Conservation (phyloP, 208 protist genomes). For the Phytomonas francai region DNA sequence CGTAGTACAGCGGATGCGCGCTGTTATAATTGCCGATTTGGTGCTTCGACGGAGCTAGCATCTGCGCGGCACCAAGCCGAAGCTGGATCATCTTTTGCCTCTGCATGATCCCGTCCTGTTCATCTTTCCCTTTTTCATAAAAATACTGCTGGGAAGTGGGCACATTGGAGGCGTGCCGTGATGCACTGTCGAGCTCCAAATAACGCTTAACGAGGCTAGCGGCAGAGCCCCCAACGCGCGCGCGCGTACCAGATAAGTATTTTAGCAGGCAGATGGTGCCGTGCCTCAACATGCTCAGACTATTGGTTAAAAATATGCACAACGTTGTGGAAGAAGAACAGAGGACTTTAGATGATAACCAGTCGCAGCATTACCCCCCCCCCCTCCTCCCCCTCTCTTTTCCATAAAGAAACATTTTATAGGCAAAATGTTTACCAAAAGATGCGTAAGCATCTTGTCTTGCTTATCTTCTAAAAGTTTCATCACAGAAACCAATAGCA, state of each 20-base stretch:
- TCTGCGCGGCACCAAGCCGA: constrained; percentile 67
- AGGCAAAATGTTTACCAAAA: not conserved
- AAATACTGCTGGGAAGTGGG: constrained; percentile 80
- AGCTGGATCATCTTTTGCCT: constrained; percentile 56
- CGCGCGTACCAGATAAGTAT: constrained; percentile 50
- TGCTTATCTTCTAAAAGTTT: not conserved
- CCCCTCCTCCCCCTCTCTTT: too few relatives aligned
- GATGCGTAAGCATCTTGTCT: not conserved
- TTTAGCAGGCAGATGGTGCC: constrained; percentile 19
- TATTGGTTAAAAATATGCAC: not conserved
- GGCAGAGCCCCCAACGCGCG: constrained; percentile 38
- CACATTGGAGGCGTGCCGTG: constrained; percentile 46
- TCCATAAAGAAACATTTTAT: not conserved
- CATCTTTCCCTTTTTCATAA: constrained; percentile 20
- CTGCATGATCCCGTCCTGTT: constrained; percentile 17
- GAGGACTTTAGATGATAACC: not conserved
- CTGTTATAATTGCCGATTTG: constrained; percentile 69
- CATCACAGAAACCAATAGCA: not conserved
- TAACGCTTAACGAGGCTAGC: constrained; percentile 53
- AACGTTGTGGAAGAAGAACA: not conserved
- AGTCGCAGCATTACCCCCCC: too few relatives aligned
- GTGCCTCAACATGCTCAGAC: constrained; percentile 12
- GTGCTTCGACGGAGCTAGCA: constrained; percentile 55
- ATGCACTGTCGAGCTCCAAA: constrained; percentile 27
- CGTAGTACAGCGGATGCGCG: constrained; percentile 79